Base-by-base conservation (phyloP, 768 basidiomycete species). In the Boletus sp. region DNA sequence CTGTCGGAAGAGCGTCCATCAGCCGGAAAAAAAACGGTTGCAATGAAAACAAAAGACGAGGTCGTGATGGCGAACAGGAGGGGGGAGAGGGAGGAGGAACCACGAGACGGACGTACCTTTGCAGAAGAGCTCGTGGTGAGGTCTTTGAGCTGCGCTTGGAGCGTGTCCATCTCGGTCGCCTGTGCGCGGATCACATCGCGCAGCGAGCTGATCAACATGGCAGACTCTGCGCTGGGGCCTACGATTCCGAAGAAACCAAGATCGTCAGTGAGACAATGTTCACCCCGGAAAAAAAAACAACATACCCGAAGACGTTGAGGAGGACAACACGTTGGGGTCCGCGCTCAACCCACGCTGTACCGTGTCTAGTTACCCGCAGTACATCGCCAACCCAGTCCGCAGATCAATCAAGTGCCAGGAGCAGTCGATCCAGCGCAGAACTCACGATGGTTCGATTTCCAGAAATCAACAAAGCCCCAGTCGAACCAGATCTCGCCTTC, bases 391-490 rank as follows among this genome's bases (percentile, higher is more conserved):
- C 27, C 17, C 27, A n/a, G 15, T 29, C 5, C 25, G 7, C 25
- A 23, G 15, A 25, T 17, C 41, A 15, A 5, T 37, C 41, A 13
- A 48, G 4, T 23, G 23, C 23, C 47, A 27, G 14, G 27, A 17
- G 1, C 25, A 23, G 13, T 32, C 44, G n/a, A 34, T 45, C n/a
- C 39, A 19, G 29, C 8, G 11, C 25, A 19, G 38, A 71, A 71
- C 90, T 67, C 63, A 96, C 96, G 92, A 66, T 94, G 97, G 66
- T 96, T 95, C 43, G 92, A 94, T 75, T 98, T 98, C 89, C 93
- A 95, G 70, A 98, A 99, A 71, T 99, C 97, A 7, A 97, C 84
- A 72, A 98, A 98, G 0, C 87, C 82, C 93, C 95, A 98, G 70
- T 98, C 95, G 66, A 98, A 90, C 97, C 97, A 98, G 37, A 97